These are phyloP conservation scores for Lagenidium giganteum DNA, from an alignment of 352 stramenopile genomes.

Conservation along the genomic window DNA sequence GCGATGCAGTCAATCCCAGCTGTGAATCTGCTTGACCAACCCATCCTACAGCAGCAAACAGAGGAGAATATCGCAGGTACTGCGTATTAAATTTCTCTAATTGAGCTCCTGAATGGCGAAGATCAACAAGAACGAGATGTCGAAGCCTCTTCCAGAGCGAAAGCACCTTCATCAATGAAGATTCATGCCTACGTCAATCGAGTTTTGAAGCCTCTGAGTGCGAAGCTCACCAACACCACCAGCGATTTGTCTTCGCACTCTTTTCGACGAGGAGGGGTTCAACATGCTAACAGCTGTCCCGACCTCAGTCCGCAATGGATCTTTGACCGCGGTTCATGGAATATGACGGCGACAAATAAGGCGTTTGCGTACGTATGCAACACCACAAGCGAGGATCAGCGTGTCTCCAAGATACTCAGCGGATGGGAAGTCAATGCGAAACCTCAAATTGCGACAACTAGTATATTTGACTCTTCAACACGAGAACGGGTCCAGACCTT, in stretches of 20 bases:
- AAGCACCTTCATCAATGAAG: no score
- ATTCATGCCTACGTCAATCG: slow-evolving; percentile 18
- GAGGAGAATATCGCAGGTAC: no score
- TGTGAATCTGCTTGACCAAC: not conserved
- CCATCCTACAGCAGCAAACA: not conserved
- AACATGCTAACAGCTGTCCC: slow-evolving; percentile 8
- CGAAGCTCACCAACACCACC: not conserved
- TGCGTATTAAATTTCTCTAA: no score
- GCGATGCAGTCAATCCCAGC: slow-evolving; percentile 11
- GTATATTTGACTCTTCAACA: no score
- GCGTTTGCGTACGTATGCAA: slow-evolving; percentile 14
- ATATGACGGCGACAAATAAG: slow-evolving; percentile 8
- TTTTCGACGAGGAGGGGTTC: slow-evolving; percentile 6
- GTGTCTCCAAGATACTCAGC: slow-evolving; percentile 1
- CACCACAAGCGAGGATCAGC: slow-evolving; percentile 9
- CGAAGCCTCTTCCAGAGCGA: no score
- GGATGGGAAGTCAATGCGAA: slow-evolving; percentile 3
- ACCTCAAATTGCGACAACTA: no score
- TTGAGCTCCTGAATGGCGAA: no score
- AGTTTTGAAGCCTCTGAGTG: slow-evolving; percentile 1
- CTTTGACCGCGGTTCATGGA: slow-evolving; percentile 13
- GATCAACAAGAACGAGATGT: no score
- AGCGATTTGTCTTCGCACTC: slow-evolving; percentile 9
- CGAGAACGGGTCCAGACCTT: no score
- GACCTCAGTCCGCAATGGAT: slow-evolving; percentile 16